Conservation (phyloP, 768 basidiomycete species). For the Leucocoprinus leucothites region DNA sequence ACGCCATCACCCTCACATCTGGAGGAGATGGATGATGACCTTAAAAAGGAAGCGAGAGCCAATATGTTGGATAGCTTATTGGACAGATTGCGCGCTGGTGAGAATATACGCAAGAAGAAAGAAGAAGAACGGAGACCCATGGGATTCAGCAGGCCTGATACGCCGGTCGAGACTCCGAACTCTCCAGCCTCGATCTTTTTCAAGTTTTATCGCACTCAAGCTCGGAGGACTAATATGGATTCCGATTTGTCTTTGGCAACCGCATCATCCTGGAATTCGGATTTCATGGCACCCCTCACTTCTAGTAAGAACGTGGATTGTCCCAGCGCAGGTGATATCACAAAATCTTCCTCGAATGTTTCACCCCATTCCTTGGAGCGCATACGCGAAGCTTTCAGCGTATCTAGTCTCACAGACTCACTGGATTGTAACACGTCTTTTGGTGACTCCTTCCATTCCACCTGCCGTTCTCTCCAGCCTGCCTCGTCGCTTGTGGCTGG, state of each 20-base stretch:
- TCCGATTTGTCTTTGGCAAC: not conserved
- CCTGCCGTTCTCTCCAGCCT: not conserved
- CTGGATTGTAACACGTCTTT: not conserved
- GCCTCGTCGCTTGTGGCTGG: not conserved
- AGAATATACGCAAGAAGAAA: not conserved
- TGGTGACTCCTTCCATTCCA: not conserved
- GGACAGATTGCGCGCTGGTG: not conserved
- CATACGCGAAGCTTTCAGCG: not conserved
- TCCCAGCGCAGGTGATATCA: no score
- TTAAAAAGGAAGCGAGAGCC: slow-evolving; percentile 15
- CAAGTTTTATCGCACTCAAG: not conserved
- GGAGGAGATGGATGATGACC: slow-evolving; percentile 27
- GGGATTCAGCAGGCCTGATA: not conserved
- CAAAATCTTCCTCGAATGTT: not conserved
- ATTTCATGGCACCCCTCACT: not conserved
- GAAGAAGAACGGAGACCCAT: not conserved
- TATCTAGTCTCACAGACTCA: not conserved
- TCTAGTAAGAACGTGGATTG: not conserved
- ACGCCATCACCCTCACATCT: slow-evolving; percentile 35
- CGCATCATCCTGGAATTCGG: not conserved
- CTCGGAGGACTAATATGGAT: not conserved
- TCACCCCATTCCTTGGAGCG: not conserved
- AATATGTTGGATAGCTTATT: slow-evolving; percentile 2
- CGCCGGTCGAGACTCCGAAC: not conserved
- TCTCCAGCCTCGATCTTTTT: not conserved